These are phyloP conservation scores for Mrakia hoshinonis DNA, from an alignment of 768 basidiomycete species.

Conservation along the genomic window DNA sequence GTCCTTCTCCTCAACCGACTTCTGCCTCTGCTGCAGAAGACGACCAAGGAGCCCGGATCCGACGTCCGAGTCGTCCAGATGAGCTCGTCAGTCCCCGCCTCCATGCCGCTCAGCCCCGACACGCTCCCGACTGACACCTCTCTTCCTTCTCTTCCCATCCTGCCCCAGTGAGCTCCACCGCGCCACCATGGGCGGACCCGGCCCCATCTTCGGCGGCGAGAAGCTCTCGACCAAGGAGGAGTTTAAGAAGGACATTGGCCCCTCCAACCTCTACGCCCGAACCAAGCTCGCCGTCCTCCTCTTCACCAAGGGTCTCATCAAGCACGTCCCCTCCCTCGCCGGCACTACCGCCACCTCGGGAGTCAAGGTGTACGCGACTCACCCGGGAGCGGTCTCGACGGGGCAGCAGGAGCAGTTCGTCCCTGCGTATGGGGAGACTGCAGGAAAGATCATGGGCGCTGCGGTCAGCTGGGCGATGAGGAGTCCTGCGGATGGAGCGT, in stretches of 20 bases:
- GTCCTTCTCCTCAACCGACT: constrained; percentile 40
- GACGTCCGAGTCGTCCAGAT: constrained; percentile 60
- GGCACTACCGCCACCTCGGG: background rate
- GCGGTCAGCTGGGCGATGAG: constrained; percentile 4
- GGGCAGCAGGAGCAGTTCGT: constrained; percentile 13
- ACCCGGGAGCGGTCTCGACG: constrained; percentile 2
- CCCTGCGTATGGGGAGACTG: constrained; percentile 3
- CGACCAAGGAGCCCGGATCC: constrained; percentile 46
- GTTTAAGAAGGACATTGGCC: constrained; percentile 4
- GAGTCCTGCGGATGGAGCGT: background rate
- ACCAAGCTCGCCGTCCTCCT: constrained; percentile 51
- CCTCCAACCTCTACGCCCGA: constrained; percentile 13
- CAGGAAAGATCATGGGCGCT: background rate
- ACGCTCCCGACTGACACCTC: background rate
- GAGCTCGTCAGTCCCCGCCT: constrained; percentile 30
- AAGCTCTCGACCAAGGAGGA: constrained; percentile 8
- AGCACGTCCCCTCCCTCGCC: background rate
- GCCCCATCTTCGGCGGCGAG: background rate
- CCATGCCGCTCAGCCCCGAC: background rate
- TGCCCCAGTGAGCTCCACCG: constrained; percentile 13
- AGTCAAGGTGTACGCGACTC: background rate
- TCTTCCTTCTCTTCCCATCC: background rate
- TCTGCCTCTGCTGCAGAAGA: constrained; percentile 49
- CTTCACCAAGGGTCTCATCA: constrained; percentile 41
- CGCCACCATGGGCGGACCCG: constrained; percentile 9